These are phyloP conservation scores for Geotrichum fermentans DNA, from an alignment of 1,139 yeast species.

Conservation along the genomic window DNA sequence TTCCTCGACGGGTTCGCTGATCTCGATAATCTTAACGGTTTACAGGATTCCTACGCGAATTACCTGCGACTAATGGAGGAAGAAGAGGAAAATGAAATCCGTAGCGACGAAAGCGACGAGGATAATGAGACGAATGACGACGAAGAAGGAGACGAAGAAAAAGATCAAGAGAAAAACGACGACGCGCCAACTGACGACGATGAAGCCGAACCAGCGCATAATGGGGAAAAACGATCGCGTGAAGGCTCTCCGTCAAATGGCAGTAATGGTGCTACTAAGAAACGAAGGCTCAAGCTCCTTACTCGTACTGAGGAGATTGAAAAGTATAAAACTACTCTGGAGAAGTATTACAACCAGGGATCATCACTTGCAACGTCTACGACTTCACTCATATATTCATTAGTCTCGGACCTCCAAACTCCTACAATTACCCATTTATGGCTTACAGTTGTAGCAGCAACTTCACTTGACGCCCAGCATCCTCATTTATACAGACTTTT, in stretches of 20 bases:
- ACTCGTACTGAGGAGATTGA: constrained; percentile 23
- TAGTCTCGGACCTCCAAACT: constrained; percentile 75
- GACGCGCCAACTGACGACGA: constrained; percentile 14
- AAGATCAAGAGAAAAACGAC: background rate
- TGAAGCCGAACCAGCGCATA: constrained; percentile 6
- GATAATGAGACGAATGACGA: constrained; percentile 9
- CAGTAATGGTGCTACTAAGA: constrained; percentile 2
- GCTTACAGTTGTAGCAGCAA: constrained; percentile 85
- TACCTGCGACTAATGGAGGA: constrained; percentile 25
- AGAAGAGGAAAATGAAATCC: constrained; percentile 24
- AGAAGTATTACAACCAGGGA: constrained; percentile 75
- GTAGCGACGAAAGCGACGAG: constrained; percentile 21
- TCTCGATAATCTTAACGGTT: constrained; percentile 23
- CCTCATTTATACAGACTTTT: constrained; percentile 73
- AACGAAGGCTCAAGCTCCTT: constrained; percentile 9
- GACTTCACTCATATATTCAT: constrained; percentile 73
- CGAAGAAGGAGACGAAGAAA: constrained; percentile 7
- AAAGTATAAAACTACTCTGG: constrained; percentile 53
- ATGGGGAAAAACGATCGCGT: constrained; percentile 15
- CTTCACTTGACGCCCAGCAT: constrained; percentile 68
- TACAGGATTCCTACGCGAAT: constrained; percentile 31
- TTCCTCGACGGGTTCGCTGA: constrained; percentile 79
- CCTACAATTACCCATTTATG: constrained; percentile 68
- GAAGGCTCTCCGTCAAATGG: background rate
- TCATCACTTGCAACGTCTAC: constrained; percentile 71